Conservation (phyloP, 345 rosid species). For the Streptanthus diversifolius region DNA sequence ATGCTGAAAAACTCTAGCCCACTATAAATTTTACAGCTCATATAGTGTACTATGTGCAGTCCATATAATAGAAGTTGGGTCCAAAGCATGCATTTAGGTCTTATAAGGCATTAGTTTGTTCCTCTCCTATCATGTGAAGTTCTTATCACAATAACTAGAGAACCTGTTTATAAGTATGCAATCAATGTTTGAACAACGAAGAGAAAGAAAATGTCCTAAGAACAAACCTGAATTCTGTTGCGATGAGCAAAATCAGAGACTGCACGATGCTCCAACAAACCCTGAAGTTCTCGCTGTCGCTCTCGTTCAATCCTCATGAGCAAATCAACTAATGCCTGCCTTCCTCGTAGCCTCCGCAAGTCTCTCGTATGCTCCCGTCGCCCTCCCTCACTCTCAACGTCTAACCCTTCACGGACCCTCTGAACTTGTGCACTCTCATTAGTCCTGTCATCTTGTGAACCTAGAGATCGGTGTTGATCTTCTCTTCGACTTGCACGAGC, state of each 20-base stretch:
- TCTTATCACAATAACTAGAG: not conserved
- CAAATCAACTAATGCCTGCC: slow-evolving; percentile 1
- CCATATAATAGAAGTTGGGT: not conserved
- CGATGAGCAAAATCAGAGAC: slow-evolving; percentile 11
- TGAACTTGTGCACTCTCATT: not conserved
- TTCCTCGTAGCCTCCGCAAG: not conserved
- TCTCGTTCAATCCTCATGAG: slow-evolving; percentile 8
- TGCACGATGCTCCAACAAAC: slow-evolving; percentile 13
- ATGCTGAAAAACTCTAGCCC: not conserved
- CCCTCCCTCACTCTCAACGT: not conserved
- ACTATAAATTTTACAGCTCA: not conserved
- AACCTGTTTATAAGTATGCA: not conserved
- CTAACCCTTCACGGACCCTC: not conserved
- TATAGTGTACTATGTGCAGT: not conserved
- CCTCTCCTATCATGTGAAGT: not conserved
- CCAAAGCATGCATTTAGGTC: not conserved
- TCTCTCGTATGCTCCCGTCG: slow-evolving; percentile 2
- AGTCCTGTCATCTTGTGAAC: not conserved
- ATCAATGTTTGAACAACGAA: not conserved
- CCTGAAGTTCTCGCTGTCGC: slow-evolving; percentile 1
- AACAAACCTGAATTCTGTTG: slow-evolving; percentile 7
- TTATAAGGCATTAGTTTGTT: not conserved
- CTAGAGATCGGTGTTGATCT: not conserved
- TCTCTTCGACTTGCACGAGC: slow-evolving; percentile 1
- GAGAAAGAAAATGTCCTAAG: not conserved